Percentiles rank a stretch among this genome's conserved stretches.
phyloP scores from a whole-genome alignment of 2,329 filamentous ascomycete genomes.

The Clarireedia hainanense region DNA sequence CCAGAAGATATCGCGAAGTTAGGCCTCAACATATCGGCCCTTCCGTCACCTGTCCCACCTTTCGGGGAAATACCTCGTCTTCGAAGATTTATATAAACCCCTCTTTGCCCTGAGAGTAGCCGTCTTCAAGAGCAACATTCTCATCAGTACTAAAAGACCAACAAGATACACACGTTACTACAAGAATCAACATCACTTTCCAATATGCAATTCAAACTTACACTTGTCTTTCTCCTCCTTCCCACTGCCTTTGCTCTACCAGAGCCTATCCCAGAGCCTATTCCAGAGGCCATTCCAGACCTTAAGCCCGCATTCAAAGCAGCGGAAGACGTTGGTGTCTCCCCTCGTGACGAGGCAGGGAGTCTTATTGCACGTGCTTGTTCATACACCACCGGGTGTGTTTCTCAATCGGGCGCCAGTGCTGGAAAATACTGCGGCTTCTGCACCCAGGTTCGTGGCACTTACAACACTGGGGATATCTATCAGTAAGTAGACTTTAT shows the following conservation, averaged over 20 bases:
- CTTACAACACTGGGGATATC: not conserved
- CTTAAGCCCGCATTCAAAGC: not conserved
- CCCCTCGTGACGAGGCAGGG: not conserved
- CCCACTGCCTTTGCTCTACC: not conserved
- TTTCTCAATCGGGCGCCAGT: not conserved
- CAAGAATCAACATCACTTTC: not conserved
- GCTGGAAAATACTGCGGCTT: conserved; percentile 9
- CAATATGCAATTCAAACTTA: conserved; percentile 2
- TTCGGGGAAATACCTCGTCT: too few relatives aligned
- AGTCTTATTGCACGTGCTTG: conserved; percentile 4
- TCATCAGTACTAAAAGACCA: too few relatives aligned
- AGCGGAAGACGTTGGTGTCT: not conserved
- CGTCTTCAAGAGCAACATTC: too few relatives aligned
- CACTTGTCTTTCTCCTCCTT: not conserved
- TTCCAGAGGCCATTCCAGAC: not conserved
- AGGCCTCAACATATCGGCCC: too few relatives aligned
- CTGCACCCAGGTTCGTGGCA: conserved; percentile 8
- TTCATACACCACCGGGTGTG: conserved; percentile 1
- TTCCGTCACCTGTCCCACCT: too few relatives aligned
- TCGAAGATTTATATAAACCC: too few relatives aligned
- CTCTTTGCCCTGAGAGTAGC: too few relatives aligned
- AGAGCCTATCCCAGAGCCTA: not conserved
- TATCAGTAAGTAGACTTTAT: conserved; percentile 4
- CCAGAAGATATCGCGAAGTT: too few relatives aligned
- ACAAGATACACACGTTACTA: not conserved